These are phyloP conservation scores for Royoungia palumana DNA, from an alignment of 768 basidiomycete genomes.

Conservation along the genomic window DNA sequence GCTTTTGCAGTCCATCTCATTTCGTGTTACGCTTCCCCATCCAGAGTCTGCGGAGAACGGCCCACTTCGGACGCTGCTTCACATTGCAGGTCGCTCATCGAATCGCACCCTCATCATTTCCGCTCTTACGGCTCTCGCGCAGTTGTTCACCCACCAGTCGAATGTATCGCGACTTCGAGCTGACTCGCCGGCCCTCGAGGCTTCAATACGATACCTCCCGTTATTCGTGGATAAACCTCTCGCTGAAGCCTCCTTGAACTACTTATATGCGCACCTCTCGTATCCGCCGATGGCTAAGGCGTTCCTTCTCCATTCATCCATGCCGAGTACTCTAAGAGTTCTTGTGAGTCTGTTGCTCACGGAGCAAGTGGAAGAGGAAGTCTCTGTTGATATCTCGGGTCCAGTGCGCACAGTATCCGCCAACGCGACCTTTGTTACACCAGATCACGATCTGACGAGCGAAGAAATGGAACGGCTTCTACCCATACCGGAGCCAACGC, in stretches of 20 bases:
- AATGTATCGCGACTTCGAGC: constrained; percentile 54
- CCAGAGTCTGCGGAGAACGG: constrained; percentile 38
- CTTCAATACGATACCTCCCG: constrained; percentile 69
- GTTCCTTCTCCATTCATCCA: constrained; percentile 66
- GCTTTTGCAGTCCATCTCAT: constrained; percentile 60
- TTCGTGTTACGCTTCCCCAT: constrained; percentile 38
- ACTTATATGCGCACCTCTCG: constrained; percentile 71
- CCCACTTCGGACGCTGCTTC: constrained; percentile 56
- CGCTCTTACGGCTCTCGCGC: constrained; percentile 55
- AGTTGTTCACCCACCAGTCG: constrained; percentile 57
- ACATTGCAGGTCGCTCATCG: constrained; percentile 51
- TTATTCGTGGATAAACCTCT: constrained; percentile 67
- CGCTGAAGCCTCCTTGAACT: constrained; percentile 70
- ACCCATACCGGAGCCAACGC: constrained; percentile 63
- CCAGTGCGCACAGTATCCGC: constrained; percentile 57
- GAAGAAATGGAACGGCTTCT: constrained; percentile 66
- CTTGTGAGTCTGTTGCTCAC: constrained; percentile 63
- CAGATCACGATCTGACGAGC: constrained; percentile 63
- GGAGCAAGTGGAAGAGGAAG: constrained; percentile 70
- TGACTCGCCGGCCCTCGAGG: constrained; percentile 56
- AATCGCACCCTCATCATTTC: constrained; percentile 78
- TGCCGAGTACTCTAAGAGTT: constrained; percentile 67
- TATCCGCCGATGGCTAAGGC: constrained; percentile 72
- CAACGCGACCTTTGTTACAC: constrained; percentile 41
- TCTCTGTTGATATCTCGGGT: constrained; percentile 60